Evolutionary conservation across 805 yeast species (phyloP), one percentile per base, ranked within the genome.

Genomic region (Hanseniaspora osmophila): DNA sequence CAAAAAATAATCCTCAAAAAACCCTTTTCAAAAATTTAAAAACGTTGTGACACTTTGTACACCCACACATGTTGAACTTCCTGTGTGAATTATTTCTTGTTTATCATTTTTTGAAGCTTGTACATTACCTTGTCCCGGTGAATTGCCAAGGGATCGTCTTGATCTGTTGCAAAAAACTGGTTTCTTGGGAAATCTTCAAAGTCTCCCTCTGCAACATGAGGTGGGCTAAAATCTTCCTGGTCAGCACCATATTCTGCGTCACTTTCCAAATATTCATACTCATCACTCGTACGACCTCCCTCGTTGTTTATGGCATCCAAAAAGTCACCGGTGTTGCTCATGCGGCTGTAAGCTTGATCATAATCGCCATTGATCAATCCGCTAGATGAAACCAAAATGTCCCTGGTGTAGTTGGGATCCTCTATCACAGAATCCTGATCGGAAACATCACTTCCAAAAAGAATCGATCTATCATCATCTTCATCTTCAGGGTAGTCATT

Each of bases 401-500:
- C 29, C 18, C 41, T 38, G 13, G 10, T 19, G 30, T 12, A 38
- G 19, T 15, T 38, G 9, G 41, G 18, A 11, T 46, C 45, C 12
- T 43, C 43, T 2, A 63, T 69, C 35, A 60, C 62, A 13, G 62
- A 64, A 44, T 54, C 67, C 3, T 56, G 69, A 15, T 60, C 66
- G 19, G 61, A 63, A n/a, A 37, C 38, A 18, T 42, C 43, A 22
- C 42, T 38, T 10, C 66, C 66, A 40, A 62, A 59, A 3, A 64
- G 50, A 18, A 66, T 52, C 1, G 69, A 59, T 45, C 66, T 51
- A 43, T 65, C 78, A 10, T 77, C 86, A 54, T 84, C 90, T 51
- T 86, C 96, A 56, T 88, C 96, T 41, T 86, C 95, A 0, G 97
- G 97, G 56, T 90, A 90, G 56, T 90, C 97, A 61, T 92, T 90